Evolutionary conservation across 495 filamentous ascomycete genomes (phyloP).

Genomic region (Astrothelium macrocarpum): DNA sequence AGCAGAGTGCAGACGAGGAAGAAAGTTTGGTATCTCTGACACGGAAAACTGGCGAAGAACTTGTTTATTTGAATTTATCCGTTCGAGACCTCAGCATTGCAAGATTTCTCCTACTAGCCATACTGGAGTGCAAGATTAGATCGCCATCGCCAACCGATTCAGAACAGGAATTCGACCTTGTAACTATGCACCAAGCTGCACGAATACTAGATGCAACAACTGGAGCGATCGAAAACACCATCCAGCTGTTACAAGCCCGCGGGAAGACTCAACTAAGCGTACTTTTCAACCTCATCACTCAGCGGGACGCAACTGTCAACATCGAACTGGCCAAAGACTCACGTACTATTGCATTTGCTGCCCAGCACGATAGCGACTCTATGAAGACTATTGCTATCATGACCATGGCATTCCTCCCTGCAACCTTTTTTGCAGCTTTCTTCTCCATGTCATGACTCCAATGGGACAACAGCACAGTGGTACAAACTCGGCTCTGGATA

Average conservation of each 20-base stretch:
- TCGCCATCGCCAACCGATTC: background rate
- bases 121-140: background rate
- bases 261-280: background rate
- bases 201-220: background rate
- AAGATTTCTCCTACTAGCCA: background rate
- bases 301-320: slow-evolving; percentile 22
- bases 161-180: background rate
- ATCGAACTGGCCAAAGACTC: slow-evolving; percentile 22
- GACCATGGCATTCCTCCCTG: background rate
- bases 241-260: background rate
- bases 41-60: background rate
- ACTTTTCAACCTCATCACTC: slow-evolving; percentile 6
- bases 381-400: slow-evolving; percentile 4
- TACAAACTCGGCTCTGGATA: background rate
- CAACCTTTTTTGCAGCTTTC: background rate
- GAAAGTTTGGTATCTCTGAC: background rate
- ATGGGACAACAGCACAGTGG: background rate
- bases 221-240: background rate
- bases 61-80: background rate
- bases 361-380: background rate
- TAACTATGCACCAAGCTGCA: background rate
- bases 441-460: background rate
- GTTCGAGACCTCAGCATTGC: background rate
- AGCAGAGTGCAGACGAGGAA: background rate
- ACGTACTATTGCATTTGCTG: slow-evolving; percentile 14